A percentile compares a stretch with the other conserved stretches of the same genome.
These are phyloP conservation scores for Aspergillus pseudoterreus DNA, from an alignment of 2,329 filamentous ascomycete genomes.

Conservation along the genomic window DNA sequence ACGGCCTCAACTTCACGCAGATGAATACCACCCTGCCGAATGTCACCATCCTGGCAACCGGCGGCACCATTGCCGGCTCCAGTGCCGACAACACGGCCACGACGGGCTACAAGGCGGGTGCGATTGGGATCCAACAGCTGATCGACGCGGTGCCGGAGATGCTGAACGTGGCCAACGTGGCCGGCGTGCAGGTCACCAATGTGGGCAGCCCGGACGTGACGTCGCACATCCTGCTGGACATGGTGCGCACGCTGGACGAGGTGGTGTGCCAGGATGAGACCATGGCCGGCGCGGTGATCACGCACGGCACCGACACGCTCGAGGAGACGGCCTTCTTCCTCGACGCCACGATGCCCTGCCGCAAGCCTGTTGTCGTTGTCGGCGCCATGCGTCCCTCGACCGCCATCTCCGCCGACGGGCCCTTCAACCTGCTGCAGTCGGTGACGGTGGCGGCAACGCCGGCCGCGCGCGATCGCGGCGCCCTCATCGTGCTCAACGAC, in stretches of 20 bases:
- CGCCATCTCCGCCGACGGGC: conserved; percentile 60
- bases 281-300: conserved; percentile 41
- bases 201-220: conserved; percentile 24
- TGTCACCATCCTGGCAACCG: conserved; percentile 23
- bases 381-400: conserved; percentile 63
- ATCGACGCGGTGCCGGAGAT: conserved; percentile 24
- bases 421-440: conserved; percentile 59
- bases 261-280: conserved; percentile 20
- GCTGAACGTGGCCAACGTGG: conserved; percentile 24
- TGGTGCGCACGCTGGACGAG: conserved; percentile 18
- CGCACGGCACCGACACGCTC: conserved; percentile 63
- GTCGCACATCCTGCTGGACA: conserved; percentile 19
- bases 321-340: conserved; percentile 64
- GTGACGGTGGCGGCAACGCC: conserved; percentile 53
- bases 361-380: conserved; percentile 58
- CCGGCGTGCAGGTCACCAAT: conserved; percentile 25
- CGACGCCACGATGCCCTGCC: conserved; percentile 53
- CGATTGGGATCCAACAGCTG: conserved; percentile 19
- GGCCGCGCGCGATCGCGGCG: conserved; percentile 49
- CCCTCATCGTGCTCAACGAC: conserved; percentile 61
- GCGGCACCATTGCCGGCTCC: conserved; percentile 25
- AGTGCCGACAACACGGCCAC: conserved; percentile 22
- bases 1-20: conserved; percentile 24
- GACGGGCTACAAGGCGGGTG: conserved; percentile 23
- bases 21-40: conserved; percentile 24